These are phyloP conservation scores for Agaricus subrufescens DNA, from an alignment of 768 basidiomycete species.

Conservation along the genomic window DNA sequence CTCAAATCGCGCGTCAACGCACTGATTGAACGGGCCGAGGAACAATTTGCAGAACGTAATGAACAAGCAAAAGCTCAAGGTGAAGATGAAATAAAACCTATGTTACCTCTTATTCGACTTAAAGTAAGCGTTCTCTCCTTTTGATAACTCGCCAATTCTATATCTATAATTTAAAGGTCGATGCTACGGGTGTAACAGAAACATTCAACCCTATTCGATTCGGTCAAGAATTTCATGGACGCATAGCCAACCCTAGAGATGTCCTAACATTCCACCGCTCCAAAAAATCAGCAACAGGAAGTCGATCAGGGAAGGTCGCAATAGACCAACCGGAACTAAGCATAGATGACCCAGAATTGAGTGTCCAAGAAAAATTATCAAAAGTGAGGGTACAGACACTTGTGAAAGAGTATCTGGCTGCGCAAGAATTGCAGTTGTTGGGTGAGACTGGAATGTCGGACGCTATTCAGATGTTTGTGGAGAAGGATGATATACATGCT, in stretches of 20 bases:
- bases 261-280: conserved; percentile 86
- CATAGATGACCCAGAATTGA: conserved; percentile 71
- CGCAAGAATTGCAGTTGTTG: conserved; percentile 89
- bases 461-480: conserved; percentile 93
- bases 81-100: conserved; percentile 55
- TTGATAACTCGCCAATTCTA: neutral
- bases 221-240: conserved; percentile 90
- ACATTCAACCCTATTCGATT: conserved; percentile 96
- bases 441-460: conserved; percentile 90
- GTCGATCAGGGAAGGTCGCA: conserved; percentile 50
- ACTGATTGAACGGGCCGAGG: conserved; percentile 75
- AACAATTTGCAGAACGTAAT: conserved; percentile 75
- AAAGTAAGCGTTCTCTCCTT: conserved; percentile 44
- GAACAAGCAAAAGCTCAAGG: conserved; percentile 53
- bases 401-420: conserved; percentile 87
- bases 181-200: conserved; percentile 85
- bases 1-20: conserved; percentile 75
- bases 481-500: conserved; percentile 95
- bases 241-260: conserved; percentile 92
- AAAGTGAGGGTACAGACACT: conserved; percentile 85
- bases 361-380: conserved; percentile 65
- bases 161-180: conserved; percentile 49
- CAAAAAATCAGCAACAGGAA: conserved; percentile 47
- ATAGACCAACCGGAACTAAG: conserved; percentile 78
- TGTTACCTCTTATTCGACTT: conserved; percentile 85